A percentile compares a stretch with the other conserved stretches of the same genome.
Evolutionary conservation across 2,329 filamentous ascomycete species (phyloP).

Genomic region (Volutella citrinella): DNA sequence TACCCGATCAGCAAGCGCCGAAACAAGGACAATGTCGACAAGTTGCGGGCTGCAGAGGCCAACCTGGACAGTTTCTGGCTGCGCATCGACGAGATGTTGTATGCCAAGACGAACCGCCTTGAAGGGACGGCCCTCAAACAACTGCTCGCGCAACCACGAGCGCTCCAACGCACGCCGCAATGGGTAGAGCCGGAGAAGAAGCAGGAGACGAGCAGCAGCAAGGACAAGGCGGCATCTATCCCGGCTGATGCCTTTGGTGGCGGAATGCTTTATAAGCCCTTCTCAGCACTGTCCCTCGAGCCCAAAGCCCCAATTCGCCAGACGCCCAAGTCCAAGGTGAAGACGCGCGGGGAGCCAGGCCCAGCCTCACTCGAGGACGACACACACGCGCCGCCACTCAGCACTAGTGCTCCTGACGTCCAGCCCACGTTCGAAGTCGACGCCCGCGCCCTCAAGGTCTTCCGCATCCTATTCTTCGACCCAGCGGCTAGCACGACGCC

Average conservation of each 20-base stretch:
- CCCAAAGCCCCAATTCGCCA: no score
- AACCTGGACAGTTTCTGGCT: conserved; percentile 30
- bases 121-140: no score
- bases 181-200: conserved; percentile 50
- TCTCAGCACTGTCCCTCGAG: conserved; percentile 23
- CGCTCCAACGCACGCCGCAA: conserved; percentile 44
- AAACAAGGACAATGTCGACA: conserved; percentile 41
- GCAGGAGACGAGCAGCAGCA: no score
- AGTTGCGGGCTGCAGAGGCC: conserved; percentile 43
- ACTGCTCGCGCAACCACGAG: conserved; percentile 32
- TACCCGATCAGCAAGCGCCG: conserved; percentile 43
- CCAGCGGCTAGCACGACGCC: conserved; percentile 32
- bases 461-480: conserved; percentile 41
- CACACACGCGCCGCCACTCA: conserved; percentile 1
- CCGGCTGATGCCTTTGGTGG: no score
- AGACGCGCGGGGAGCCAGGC: conserved; percentile 15
- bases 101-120: conserved; percentile 9
- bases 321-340: conserved; percentile 20
- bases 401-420: conserved; percentile 1
- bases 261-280: no score
- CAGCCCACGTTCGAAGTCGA: conserved; percentile 25
- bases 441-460: conserved; percentile 31
- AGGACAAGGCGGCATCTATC: background rate
- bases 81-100: conserved; percentile 11
- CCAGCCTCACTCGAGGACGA: no score